These are phyloP conservation scores for Leccinum boreale DNA, from an alignment of 768 basidiomycete species.

Conservation along the genomic window DNA sequence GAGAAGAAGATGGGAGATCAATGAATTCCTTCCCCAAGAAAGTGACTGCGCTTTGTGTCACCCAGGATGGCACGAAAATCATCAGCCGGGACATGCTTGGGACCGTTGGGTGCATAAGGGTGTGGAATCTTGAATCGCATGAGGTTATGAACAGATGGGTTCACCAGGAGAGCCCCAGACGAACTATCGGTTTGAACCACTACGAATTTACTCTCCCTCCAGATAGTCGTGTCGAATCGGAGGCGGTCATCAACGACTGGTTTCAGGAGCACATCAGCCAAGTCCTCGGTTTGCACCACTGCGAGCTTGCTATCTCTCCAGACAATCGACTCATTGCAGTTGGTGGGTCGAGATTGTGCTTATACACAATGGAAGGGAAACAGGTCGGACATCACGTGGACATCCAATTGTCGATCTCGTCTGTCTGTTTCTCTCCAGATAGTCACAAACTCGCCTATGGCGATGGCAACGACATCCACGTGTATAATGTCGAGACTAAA, in stretches of 20 bases:
- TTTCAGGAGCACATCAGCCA: no score
- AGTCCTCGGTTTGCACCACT: rapidly evolving
- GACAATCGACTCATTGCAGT: neutral
- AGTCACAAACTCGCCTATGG: conserved; percentile 1
- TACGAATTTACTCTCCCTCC: neutral
- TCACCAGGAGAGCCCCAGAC: neutral
- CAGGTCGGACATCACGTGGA: neutral
- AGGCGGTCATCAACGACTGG: neutral
- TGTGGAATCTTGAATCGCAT: conserved; percentile 3
- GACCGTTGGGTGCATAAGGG: neutral
- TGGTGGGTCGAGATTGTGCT: neutral
- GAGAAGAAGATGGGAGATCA: neutral
- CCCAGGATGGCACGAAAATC: neutral
- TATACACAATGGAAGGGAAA: neutral
- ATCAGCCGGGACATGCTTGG: neutral
- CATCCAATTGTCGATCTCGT: neutral
- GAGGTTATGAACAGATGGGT: neutral
- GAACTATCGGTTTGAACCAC: rapidly evolving
- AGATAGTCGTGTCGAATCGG: neutral
- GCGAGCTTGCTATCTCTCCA: neutral
- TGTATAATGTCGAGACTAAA: neutral
- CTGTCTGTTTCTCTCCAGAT: neutral
- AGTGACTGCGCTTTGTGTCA: neutral
- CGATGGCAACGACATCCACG: neutral
- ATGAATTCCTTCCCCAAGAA: neutral